Evolutionary conservation across 495 filamentous ascomycete species (phyloP), one percentile per base, ranked within the genome.

Genomic region (Neurospora sp.): DNA sequence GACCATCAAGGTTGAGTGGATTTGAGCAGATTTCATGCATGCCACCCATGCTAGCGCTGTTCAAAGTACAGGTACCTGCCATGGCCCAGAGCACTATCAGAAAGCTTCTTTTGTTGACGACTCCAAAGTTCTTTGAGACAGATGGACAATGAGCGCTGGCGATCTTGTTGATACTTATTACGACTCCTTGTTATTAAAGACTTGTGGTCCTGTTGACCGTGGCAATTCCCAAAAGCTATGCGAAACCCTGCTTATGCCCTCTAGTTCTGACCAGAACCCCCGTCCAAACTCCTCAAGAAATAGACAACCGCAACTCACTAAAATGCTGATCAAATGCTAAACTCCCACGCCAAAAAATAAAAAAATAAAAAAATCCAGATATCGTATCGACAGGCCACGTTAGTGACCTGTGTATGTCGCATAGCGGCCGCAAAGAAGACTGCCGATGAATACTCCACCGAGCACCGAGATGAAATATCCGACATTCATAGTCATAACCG

Each of bases 401-500:
- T 82, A 86, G 75, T 87, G 83, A 3, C 81, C 79, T 17, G 71
- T 70, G 9, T 73, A 70, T 74, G 66, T 78, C 48, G 81, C 80
- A 76, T 90, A 94, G 74, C 94, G 85, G 15, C 94, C 94, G 69
- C 94, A 85, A 0, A 88, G 87, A 42, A 98, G 82, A 81, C 95
- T 95, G 17, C 95, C 95, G 5, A 96, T 77, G 79, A 97, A 97
- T 2, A 89, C 87, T 7, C 95, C 95, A 7, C 83, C 92, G 31
- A 98, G 88, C 1, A 97, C 88, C 2, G 94, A 94, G 36, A 94
- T 82, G 83, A 97, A 98, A 78, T 97, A 98, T n/a, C 95, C 95
- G 62, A 98, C 88, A 77, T 98, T 98, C 89, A 95, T 88, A 4
- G 94, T 96, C 95, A 98, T 98, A 77, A 97, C 92, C n/a, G 93